phyloP scores from a whole-genome alignment of 257 asterid species.

The Capsicum chinense region DNA sequence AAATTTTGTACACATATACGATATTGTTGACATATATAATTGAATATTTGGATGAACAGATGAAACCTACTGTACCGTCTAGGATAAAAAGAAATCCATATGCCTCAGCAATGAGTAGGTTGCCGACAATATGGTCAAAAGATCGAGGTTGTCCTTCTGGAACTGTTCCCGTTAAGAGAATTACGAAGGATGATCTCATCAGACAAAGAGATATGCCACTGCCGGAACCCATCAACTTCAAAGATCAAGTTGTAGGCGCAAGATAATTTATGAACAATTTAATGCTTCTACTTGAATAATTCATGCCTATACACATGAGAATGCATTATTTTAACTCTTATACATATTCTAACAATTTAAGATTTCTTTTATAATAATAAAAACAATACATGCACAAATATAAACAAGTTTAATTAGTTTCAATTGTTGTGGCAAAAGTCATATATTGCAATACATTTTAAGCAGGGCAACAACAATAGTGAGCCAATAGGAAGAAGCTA shows the following conservation, averaged over 20 bases:
- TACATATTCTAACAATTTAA: too few relatives aligned
- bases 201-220: background rate
- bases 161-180: background rate
- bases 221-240: background rate
- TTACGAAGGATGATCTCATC: background rate
- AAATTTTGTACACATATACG: background rate
- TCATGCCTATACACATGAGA: background rate
- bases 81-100: background rate
- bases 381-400: too few relatives aligned
- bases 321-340: background rate
- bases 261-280: background rate
- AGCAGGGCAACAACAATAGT: constrained; percentile 15
- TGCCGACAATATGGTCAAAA: background rate
- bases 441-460: background rate
- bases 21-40: background rate
- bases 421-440: background rate
- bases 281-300: background rate
- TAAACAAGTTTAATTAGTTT: background rate
- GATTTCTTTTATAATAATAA: too few relatives aligned
- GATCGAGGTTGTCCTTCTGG: background rate
- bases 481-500: background rate
- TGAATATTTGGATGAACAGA: background rate
- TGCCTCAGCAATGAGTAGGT: background rate
- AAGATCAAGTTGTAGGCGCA: background rate
- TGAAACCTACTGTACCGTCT: background rate